phyloP scores from a whole-genome alignment of 2,329 filamentous ascomycete genomes.

The Furcasterigmium furcatum region DNA sequence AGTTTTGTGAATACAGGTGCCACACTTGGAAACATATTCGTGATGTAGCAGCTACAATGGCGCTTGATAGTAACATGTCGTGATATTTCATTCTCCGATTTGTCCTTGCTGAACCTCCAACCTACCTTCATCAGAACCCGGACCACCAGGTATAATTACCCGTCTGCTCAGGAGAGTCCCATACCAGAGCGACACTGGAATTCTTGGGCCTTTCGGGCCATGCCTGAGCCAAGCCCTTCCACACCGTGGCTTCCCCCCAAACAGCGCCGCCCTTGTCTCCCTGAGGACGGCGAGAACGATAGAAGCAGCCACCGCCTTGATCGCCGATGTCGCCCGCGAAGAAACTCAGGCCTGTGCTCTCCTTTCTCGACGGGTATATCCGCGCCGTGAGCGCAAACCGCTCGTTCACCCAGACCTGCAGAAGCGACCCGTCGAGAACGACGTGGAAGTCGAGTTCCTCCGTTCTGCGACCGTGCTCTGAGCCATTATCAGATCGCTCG shows the following conservation, averaged over 20 bases:
- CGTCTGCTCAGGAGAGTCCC: conserved; percentile 11
- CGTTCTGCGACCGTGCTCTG: neutral
- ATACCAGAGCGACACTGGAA: conserved; percentile 7
- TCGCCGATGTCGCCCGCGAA: conserved; percentile 6
- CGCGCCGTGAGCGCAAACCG: conserved; percentile 12
- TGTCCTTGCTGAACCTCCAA: no score
- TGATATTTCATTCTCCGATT: no score
- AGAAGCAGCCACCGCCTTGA: neutral
- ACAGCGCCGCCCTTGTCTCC: conserved; percentile 2
- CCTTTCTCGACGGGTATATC: conserved; percentile 13
- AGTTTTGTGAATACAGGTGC: no score
- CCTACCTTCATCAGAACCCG: conserved; percentile 7
- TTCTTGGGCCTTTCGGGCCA: conserved; percentile 12
- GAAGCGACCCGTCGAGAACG: conserved; percentile 9
- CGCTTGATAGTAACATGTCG: no score
- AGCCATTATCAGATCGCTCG: neutral
- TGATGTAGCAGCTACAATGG: no score
- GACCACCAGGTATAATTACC: conserved; percentile 12
- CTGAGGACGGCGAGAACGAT: neutral
- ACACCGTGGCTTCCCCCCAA: conserved; percentile 10
- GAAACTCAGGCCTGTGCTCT: conserved; percentile 12
- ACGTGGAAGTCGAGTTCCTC: conserved; percentile 11
- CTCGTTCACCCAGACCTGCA: conserved; percentile 14
- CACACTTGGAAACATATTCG: no score
- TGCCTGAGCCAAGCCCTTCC: conserved; percentile 9